Percentiles rank a stretch among this genome's conserved stretches.
Evolutionary conservation across 1,284 basidiomycete species (phyloP).

Genomic region (Amylostereum areolatum): DNA sequence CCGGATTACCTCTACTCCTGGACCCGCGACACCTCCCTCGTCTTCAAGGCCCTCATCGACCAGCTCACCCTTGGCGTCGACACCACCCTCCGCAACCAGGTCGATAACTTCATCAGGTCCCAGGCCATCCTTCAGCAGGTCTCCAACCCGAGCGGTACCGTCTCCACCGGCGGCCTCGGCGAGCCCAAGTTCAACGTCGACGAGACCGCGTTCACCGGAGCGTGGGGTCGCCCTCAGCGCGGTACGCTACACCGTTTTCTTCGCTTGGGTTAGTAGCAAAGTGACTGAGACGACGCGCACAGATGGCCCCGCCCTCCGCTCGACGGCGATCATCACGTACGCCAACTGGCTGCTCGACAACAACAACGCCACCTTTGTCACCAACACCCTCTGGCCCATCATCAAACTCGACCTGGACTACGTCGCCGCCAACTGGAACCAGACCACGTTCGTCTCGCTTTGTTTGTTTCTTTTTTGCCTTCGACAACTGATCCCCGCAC

Average conservation of each 20-base stretch:
- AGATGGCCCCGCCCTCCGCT: conserved; percentile 72
- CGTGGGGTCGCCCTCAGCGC: conserved; percentile 59
- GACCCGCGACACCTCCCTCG: conserved; percentile 33
- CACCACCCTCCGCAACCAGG: conserved; percentile 4
- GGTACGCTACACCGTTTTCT: conserved; percentile 26
- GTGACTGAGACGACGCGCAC: neutral
- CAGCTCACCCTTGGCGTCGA: conserved; percentile 29
- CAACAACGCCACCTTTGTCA: conserved; percentile 47
- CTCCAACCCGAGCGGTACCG: conserved; percentile 35
- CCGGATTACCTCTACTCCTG: conserved; percentile 35
- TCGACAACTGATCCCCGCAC: conserved; percentile 2
- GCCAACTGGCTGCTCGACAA: conserved; percentile 57
- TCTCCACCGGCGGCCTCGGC: conserved; percentile 34
- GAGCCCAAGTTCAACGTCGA: conserved; percentile 47
- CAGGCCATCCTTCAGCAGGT: conserved; percentile 30
- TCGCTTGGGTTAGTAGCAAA: neutral
- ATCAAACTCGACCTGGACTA: conserved; percentile 67
- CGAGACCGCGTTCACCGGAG: conserved; percentile 35
- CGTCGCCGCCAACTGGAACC: conserved; percentile 36
- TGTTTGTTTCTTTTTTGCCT: neutral
- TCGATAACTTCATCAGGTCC: conserved; percentile 25
- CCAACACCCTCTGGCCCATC: conserved; percentile 56
- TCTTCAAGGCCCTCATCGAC: conserved; percentile 35
- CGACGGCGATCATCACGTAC: conserved; percentile 61
- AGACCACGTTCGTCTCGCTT: conserved; percentile 24